Evolutionary conservation across 2,329 filamentous ascomycete genomes (phyloP).

Genomic region (Microcyclosporella mali): DNA sequence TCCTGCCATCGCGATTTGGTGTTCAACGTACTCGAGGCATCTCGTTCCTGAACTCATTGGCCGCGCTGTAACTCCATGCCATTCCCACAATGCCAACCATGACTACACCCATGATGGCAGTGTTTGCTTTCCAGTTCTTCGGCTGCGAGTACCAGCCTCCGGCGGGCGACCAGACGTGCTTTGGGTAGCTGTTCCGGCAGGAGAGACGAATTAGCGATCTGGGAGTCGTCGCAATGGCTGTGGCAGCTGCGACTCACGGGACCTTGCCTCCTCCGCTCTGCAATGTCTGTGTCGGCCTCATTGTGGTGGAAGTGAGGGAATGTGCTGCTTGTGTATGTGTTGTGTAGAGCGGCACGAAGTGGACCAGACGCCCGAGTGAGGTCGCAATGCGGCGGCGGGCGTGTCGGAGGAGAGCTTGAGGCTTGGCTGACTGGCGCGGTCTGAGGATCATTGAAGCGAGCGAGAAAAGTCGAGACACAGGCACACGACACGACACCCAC

Average conservation of each 20-base stretch:
- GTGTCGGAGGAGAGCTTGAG: slow-evolving; percentile 5
- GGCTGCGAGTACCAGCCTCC: slow-evolving; percentile 98
- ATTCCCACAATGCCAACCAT: slow-evolving; percentile 63
- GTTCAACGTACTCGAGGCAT: slow-evolving; percentile 56
- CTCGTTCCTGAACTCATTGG: slow-evolving; percentile 64
- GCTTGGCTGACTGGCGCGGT: neutral
- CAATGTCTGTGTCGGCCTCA: slow-evolving; percentile 27
- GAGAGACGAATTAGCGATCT: slow-evolving; percentile 17
- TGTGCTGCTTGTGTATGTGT: neutral
- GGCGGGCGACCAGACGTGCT: slow-evolving; percentile 94
- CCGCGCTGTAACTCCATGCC: slow-evolving; percentile 64
- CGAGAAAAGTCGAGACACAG: slow-evolving; percentile 8
- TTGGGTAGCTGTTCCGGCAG: slow-evolving; percentile 25
- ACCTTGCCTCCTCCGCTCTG: slow-evolving; percentile 74
- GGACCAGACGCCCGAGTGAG: slow-evolving; percentile 14
- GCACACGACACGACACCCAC: slow-evolving; percentile 1
- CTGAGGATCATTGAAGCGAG: neutral
- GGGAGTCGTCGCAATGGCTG: neutral
- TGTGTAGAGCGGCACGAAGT: slow-evolving; percentile 1
- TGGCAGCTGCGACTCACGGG: slow-evolving; percentile 46
- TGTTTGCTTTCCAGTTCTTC: slow-evolving; percentile 92
- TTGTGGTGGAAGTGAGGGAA: slow-evolving; percentile 16
- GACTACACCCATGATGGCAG: slow-evolving; percentile 63
- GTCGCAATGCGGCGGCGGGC: slow-evolving; percentile 8
- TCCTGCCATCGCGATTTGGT: neutral